Base-by-base conservation (phyloP, 306 rosid species). In the Gastrolobium bilobum region DNA sequence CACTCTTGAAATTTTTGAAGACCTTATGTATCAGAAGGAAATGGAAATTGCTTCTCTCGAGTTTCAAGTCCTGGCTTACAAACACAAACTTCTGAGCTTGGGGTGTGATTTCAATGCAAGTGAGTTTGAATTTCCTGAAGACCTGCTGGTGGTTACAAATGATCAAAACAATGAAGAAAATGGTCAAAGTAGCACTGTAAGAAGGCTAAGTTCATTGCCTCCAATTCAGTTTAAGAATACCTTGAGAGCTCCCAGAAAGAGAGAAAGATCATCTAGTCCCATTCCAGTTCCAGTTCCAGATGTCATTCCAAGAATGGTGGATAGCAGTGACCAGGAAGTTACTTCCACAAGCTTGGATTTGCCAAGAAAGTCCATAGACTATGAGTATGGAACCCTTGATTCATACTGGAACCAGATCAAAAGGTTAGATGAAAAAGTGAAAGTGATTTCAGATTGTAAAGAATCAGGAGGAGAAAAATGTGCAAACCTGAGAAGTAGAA, bases 31-130 rank as follows among this genome's bases (percentile, higher is more conserved):
- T 82, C 90, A 93, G 83, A 93, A 91, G 75, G 99, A 96, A 38
- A 89, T 90, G 96, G 98, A 93, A 79, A 84, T 89, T 39, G 86
- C 98, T 31, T 88, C 99, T 52, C 91, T 93, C 2, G 97, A 90
- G 83, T 89, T 79, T 75, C 98, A 91, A 81, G 77, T 93, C 46
- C 79, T 83, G 84, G 92, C 99, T 81, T 90, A 91, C 15, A 84
- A 88, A 80, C 86, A 83, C 71, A 91, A 87, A 68, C 93, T 93
- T 74, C 53, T 90, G 10, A 79, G 91, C 75, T 30, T 91, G 65
- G 97, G 96, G 5, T 66, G 33, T 54, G 99, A 95, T 84, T 29
- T 88, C 71, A 90, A 82, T 77, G 69, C 69, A 4, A 52, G 72
- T 20, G 96, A 92, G 42, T 73, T 85, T 62, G 81, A 79, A 31